Evolutionary conservation across 2,329 filamentous ascomycete genomes (phyloP).

Genomic region (Aspergillus piperis): DNA sequence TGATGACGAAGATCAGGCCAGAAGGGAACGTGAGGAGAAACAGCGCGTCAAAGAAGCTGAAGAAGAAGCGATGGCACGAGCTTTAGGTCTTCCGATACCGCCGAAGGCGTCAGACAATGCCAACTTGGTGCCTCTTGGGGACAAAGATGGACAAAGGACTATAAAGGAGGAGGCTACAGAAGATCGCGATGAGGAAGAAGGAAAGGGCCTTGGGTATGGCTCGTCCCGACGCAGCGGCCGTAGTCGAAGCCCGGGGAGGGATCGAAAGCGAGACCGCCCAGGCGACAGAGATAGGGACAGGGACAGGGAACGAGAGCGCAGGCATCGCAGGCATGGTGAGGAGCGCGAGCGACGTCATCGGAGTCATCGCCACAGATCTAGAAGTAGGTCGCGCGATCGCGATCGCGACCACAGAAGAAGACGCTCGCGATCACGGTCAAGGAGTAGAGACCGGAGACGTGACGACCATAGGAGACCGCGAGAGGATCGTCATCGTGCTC

Average conservation of each 20-base stretch:
- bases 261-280: constrained; percentile 32
- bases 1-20: constrained; percentile 47
- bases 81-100: constrained; percentile 75
- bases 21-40: constrained; percentile 71
- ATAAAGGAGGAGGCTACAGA: constrained; percentile 32
- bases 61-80: constrained; percentile 82
- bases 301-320: constrained; percentile 47
- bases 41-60: constrained; percentile 85
- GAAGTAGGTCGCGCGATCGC: constrained; percentile 30
- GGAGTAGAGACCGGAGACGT: constrained; percentile 31
- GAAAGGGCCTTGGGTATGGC: constrained; percentile 38
- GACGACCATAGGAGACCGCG: constrained; percentile 28
- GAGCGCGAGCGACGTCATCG: constrained; percentile 35
- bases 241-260: constrained; percentile 35
- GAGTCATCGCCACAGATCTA: constrained; percentile 36
- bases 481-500: constrained; percentile 29
- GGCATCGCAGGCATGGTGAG: constrained; percentile 42
- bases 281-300: constrained; percentile 30
- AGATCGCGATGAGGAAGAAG: constrained; percentile 24
- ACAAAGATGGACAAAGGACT: constrained; percentile 55
- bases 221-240: constrained; percentile 32
- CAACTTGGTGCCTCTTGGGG: constrained; percentile 62
- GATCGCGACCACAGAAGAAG: constrained; percentile 28
- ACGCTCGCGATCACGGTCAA: constrained; percentile 31
- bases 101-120: constrained; percentile 65